These are phyloP conservation scores for Emmonsiellopsis sp. DNA, from an alignment of 2,329 filamentous ascomycete species.

Conservation along the genomic window DNA sequence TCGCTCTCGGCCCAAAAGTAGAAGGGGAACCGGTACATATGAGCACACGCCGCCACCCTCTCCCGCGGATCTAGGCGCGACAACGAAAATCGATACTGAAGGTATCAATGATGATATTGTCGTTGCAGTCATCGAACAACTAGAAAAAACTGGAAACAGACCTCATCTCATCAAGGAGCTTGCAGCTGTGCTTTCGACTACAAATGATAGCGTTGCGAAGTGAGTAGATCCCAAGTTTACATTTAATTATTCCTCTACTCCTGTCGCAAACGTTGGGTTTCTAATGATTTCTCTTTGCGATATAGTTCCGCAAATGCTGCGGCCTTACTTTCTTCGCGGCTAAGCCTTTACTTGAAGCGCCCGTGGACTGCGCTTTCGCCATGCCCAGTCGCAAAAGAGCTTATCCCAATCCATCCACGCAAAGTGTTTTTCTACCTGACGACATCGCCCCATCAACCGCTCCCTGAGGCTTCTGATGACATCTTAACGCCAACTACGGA, in stretches of 20 bases:
- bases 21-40: conserved; percentile 44
- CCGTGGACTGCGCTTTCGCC: conserved; percentile 67
- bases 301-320: conserved; percentile 86
- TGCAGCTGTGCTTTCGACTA: conserved; percentile 64
- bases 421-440: conserved; percentile 96
- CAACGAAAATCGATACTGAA: conserved; percentile 62
- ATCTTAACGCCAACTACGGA: conserved; percentile 39
- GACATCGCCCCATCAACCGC: conserved; percentile 71
- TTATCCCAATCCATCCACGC: conserved; percentile 84
- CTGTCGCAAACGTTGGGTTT: conserved; percentile 7
- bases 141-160: conserved; percentile 82
- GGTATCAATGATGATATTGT: conserved; percentile 93
- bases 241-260: conserved; percentile 2
- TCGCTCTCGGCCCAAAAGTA: conserved; percentile 17
- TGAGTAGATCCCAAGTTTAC: conserved; percentile 42
- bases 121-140: conserved; percentile 74
- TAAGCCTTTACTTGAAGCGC: conserved; percentile 83
- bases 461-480: conserved; percentile 57
- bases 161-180: conserved; percentile 94
- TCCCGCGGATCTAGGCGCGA: conserved; percentile 41
- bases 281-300: conserved; percentile 23
- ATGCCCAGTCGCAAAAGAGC: conserved; percentile 85
- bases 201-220: conserved; percentile 81
- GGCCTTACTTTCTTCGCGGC: conserved; percentile 86
- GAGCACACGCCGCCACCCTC: conserved; percentile 76